Base-by-base conservation (phyloP, 1,139 yeast genomes). In the Geotrichum bryndzae region DNA sequence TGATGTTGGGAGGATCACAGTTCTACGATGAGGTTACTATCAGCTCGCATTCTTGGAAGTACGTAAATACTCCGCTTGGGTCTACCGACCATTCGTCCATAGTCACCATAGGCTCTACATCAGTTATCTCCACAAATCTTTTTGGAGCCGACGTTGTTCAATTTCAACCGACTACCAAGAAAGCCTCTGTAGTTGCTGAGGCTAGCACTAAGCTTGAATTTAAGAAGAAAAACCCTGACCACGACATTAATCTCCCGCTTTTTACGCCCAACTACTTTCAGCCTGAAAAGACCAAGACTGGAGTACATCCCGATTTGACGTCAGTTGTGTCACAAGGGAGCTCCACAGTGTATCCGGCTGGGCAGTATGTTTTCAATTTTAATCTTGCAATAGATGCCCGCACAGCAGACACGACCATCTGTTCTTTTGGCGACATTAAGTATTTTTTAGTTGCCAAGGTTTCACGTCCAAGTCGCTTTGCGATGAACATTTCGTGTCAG, bases 351-450 rank as follows among this genome's bases (percentile, higher is more conserved):
- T 79, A 79, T 67, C 83, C 83, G 60, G 84, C 96, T 10, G 97
- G 97, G 38, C 84, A 87, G 69, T 91, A 91, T 70, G 85, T 90
- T 1, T 91, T 88, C 72, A 74, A 89, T 54, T 76, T 91, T 53
- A 95, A 96, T 0, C 76, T 88, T 1, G 77, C 87, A 2, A 80
- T 89, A 60, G 90, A 94, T 1, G 82, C 87, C 53, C 82, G 80
- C 64, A 82, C 88, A 4, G 94, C 96, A 0, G 94, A 91, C 60
- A 76, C 94, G 0, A 80, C 88, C 6, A 73, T 76, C 48, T 82
- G 88, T 2, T 84, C 90, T 8, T 68, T 73, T 54, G 77, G 77
- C 18, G 64, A 69, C 11, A 68, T 74, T 31, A 67, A 64, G 58
- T 75, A 73, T 62, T 68, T 60, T 57, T 63, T 75, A 27, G 69